A percentile compares a stretch with the other conserved stretches of the same genome.
Conservation (phyloP, 2,329 filamentous ascomycete genomes). For the Macrophomina pseudophaseolina region DNA sequence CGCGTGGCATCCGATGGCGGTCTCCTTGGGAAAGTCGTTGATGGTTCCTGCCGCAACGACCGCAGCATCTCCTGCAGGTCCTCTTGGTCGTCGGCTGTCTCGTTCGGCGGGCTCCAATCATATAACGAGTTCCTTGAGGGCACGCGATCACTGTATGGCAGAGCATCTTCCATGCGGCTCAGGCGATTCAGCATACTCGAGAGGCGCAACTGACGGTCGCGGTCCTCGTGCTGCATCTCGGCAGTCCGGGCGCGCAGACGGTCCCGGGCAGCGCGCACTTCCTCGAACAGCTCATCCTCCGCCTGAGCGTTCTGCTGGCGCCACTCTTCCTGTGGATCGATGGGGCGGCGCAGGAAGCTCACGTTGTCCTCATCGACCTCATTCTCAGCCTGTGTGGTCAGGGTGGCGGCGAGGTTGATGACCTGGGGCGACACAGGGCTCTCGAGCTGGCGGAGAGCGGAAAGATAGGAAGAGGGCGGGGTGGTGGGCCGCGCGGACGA, state of each 20-base stretch:
- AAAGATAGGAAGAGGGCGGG: slow-evolving; percentile 49
- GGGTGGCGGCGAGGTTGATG: slow-evolving; percentile 56
- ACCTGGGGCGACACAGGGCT: slow-evolving; percentile 50
- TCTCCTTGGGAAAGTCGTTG: slow-evolving; percentile 43
- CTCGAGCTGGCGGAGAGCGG: slow-evolving; percentile 53
- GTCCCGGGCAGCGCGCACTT: slow-evolving; percentile 25
- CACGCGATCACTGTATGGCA: slow-evolving; percentile 60
- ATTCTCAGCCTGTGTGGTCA: slow-evolving; percentile 53
- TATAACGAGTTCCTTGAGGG: slow-evolving; percentile 62
- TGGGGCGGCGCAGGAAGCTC: slow-evolving; percentile 54
- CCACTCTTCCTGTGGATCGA: slow-evolving; percentile 44
- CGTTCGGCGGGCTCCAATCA: slow-evolving; percentile 62
- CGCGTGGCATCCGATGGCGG: slow-evolving; percentile 41
- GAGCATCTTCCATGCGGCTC: slow-evolving; percentile 50
- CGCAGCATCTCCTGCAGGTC: slow-evolving; percentile 49
- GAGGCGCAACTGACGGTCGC: slow-evolving; percentile 48
- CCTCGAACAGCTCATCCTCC: slow-evolving; percentile 26
- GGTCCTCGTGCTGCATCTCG: slow-evolving; percentile 43
- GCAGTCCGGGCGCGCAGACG: slow-evolving; percentile 30
- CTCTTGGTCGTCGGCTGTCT: slow-evolving; percentile 41
- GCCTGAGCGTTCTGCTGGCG: slow-evolving; percentile 36
- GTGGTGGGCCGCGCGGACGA: slow-evolving; percentile 31
- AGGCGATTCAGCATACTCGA: slow-evolving; percentile 53
- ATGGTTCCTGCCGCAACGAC: slow-evolving; percentile 47
- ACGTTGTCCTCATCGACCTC: slow-evolving; percentile 56